Base-by-base conservation (phyloP, 495 filamentous ascomycete species). In the Aspergillus olivimuriae region DNA sequence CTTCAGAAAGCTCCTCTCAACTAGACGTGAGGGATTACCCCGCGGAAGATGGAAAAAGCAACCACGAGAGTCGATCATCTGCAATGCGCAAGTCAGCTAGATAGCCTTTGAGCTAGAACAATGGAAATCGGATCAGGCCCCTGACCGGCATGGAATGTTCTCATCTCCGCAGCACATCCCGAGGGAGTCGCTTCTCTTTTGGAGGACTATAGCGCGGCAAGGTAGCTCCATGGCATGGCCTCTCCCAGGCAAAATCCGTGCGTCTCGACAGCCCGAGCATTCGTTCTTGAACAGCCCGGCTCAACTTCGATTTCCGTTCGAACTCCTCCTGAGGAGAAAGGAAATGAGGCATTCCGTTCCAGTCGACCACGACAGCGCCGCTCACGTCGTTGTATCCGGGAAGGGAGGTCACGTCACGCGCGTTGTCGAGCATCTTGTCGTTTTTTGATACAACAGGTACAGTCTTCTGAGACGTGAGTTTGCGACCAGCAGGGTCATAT, bases 371-470 rank as follows among this genome's bases (percentile, higher is more conserved):
- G 22, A 63, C 60, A 6, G 57, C 48, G 18, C 57, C 60, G 49
- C 55, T 61, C 14, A 63, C 53, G 23, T 60, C 55, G 49, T 58
- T 61, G 39, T 63, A 63, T 8, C 36, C 39, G 1, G 60, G 60
- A 4, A 57, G 48, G 3, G 41, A 21, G 23, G n/a, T 41, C 17
- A n/a, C 38, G 24, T 6, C 38, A 18, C 24, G 12, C 39, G 10
- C 32, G 11, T 14, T 10, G 34, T 43, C 18, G 14, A 48, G 41
- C 42, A 45, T 46, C 24, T 24, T 22, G 23, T 4, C 12, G n/a
- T 19, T 36, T 28, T 14, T 23, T 22, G 41, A 22, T 18, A 16
- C 15, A 34, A 12, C 16, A 9, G 40, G 2, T 33, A 34, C 26
- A 22, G 21, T 35, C 24, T 18, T 38, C 19, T 7, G 12, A 22